These are phyloP conservation scores for Mycena maculata DNA, from an alignment of 768 basidiomycete species.

Conservation along the genomic window DNA sequence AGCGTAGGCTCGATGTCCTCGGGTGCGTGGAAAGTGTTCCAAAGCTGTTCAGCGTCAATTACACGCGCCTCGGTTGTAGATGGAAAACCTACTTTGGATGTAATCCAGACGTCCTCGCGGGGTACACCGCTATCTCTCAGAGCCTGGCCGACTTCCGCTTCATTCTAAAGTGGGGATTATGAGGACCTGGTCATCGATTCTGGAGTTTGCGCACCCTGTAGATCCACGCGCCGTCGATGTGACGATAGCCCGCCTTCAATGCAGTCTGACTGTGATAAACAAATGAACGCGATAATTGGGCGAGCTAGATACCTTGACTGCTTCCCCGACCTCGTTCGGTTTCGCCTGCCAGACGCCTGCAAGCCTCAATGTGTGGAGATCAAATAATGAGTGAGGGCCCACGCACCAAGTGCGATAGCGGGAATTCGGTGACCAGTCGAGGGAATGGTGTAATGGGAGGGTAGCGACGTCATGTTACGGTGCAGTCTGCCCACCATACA, in stretches of 20 bases:
- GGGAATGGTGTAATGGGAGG: conserved; percentile 67
- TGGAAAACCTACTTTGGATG: conserved; percentile 59
- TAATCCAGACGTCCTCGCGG: conserved; percentile 75
- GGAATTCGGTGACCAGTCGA: conserved; percentile 75
- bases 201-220: conserved; percentile 59
- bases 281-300: background rate
- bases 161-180: conserved; percentile 57
- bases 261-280: conserved; percentile 55
- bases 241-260: conserved; percentile 71
- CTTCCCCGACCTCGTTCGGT: conserved; percentile 69
- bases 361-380: background rate
- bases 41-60: conserved; percentile 57
- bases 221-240: conserved; percentile 81
- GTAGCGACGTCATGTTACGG: conserved; percentile 40
- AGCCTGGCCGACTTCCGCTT: conserved; percentile 75
- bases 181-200: background rate
- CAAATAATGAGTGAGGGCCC: background rate
- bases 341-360: conserved; percentile 75
- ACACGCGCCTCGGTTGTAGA: background rate
- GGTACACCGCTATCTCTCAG: conserved; percentile 68
- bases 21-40: conserved; percentile 81
- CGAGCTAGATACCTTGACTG: conserved; percentile 63
- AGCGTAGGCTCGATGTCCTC: conserved; percentile 76
- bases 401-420: conserved; percentile 69
- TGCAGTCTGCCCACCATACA: conserved; percentile 1